These are phyloP conservation scores for Taphrina confusa DNA, from an alignment of 1,139 yeast genomes.

Conservation along the genomic window DNA sequence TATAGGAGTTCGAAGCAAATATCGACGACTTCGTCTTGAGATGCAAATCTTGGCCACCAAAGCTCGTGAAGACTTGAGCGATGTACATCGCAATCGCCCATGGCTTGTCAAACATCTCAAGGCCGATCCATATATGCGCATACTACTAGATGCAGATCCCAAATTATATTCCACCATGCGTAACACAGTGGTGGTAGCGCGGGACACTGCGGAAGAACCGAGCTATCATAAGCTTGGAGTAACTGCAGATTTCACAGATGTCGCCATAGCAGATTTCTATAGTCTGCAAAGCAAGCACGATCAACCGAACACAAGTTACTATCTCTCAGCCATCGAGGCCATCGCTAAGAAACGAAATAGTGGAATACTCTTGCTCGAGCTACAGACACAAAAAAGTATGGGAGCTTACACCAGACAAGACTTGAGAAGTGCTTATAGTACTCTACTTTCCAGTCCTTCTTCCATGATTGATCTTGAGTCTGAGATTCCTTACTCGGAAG, in stretches of 20 bases:
- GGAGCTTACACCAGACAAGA: slow-evolving; percentile 69
- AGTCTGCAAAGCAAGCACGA: slow-evolving; percentile 49
- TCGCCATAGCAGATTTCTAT: slow-evolving; percentile 62
- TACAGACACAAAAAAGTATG: slow-evolving; percentile 55
- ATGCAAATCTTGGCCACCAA: slow-evolving; percentile 15
- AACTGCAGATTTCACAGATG: slow-evolving; percentile 62
- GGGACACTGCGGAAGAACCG: slow-evolving; percentile 18
- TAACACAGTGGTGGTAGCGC: neutral
- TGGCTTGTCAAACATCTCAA: slow-evolving; percentile 23
- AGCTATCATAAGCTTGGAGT: slow-evolving; percentile 59
- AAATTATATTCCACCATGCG: neutral
- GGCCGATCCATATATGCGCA: slow-evolving; percentile 18
- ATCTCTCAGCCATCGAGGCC: slow-evolving; percentile 50
- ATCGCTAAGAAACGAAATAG: slow-evolving; percentile 54
- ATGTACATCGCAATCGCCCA: slow-evolving; percentile 10
- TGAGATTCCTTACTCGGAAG: slow-evolving; percentile 42
- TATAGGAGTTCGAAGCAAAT: slow-evolving; percentile 21
- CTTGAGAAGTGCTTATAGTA: slow-evolving; percentile 55
- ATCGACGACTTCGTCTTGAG: slow-evolving; percentile 21
- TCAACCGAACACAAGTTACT: slow-evolving; percentile 13
- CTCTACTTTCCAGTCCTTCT: slow-evolving; percentile 40
- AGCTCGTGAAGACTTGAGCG: slow-evolving; percentile 18
- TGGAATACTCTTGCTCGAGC: slow-evolving; percentile 55
- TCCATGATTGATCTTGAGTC: slow-evolving; percentile 51
- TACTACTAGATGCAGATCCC: slow-evolving; percentile 12